Base-by-base conservation (phyloP, 768 basidiomycete species). In the Agaricus blazei region DNA sequence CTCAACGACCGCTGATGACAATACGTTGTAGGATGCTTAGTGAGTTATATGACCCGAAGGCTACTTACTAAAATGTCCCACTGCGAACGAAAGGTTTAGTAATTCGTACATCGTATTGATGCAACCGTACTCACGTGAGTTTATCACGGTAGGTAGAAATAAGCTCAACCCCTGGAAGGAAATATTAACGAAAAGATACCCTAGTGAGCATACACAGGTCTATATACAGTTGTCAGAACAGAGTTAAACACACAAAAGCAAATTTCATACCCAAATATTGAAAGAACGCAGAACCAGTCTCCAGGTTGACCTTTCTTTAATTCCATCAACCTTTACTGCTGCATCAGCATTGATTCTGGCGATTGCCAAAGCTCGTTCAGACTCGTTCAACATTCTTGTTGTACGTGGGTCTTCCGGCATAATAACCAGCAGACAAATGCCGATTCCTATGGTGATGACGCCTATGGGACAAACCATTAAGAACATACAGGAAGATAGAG, bases 121-220 rank as follows among this genome's bases (percentile, higher is more conserved):
- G 19, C n/a, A 19, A n/a, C 24, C 31, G 45, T 6, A 70, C 77
- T 58, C 58, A 78, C 77, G 70, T 8, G 68, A 70, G 12, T 72
- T 68, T 27, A 80, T 65, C 15, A 80, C 75, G 19, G 77, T 76
- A 1, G 78, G 78, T 60, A 77, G 65, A 63, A 76, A 77, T 9
- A 76, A 61, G 50, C 68, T 72, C 19, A 76, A 55, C 4, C 74
- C 74, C 65, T 76, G 74, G 61, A 75, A 74, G 0, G 73, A 75
- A 14, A 76, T 75, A 49, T 76, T 76, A 29, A 70, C 64, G 59
- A 74, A 61, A 4, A 69, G 61, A 49, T 64, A 75, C n/a, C 65
- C 60, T 2, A 72, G 15, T 0, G 67, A 57, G 55, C 68, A 70
- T 1, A 72, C 54, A 4, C 61, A 51, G 1, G 70, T 73, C 73